A percentile compares a stretch with the other conserved stretches of the same genome.
These are phyloP conservation scores for Taiozyma sp. DNA, from an alignment of 1,139 yeast species.

Conservation along the genomic window DNA sequence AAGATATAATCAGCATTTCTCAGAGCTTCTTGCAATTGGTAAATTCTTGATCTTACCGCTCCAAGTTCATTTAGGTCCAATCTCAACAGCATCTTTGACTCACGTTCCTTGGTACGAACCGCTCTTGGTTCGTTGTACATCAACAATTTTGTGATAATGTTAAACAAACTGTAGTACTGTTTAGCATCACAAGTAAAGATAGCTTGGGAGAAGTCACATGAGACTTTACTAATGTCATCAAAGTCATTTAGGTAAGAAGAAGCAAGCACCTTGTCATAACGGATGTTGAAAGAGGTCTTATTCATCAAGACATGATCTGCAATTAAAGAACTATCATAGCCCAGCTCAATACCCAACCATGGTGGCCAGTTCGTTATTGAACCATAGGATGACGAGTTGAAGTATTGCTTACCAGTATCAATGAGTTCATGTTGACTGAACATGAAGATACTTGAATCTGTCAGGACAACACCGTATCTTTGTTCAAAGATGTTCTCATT, in stretches of 20 bases:
- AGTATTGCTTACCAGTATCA: conserved; percentile 37
- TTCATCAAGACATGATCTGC: conserved; percentile 54
- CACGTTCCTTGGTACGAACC: conserved; percentile 49
- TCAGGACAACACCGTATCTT: conserved; percentile 61
- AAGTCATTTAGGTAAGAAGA: conserved; percentile 27
- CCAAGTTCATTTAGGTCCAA: conserved; percentile 62
- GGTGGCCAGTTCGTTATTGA: conserved; percentile 67
- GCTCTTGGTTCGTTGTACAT: conserved; percentile 60
- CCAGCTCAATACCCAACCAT: conserved; percentile 72
- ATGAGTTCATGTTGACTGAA: conserved; percentile 44
- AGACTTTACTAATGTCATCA: conserved; percentile 36
- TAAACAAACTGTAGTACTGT: conserved; percentile 66
- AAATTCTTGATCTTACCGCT: conserved; percentile 48
- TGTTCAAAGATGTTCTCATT: conserved; percentile 54
- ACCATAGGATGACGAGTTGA: conserved; percentile 38
- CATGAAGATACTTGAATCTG: conserved; percentile 68
- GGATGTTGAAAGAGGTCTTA: conserved; percentile 54
- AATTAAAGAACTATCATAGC: conserved; percentile 63
- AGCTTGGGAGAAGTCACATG: conserved; percentile 63
- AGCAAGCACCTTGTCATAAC: conserved; percentile 40
- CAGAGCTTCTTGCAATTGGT: conserved; percentile 51
- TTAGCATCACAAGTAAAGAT: conserved; percentile 65
- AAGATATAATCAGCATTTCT: conserved; percentile 40
- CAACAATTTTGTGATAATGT: conserved; percentile 58
- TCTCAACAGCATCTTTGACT: conserved; percentile 63